Percentiles rank a stretch among this genome's conserved stretches.
Conservation (phyloP, 2,329 filamentous ascomycete genomes). For the Akanthomyces lecanii region DNA sequence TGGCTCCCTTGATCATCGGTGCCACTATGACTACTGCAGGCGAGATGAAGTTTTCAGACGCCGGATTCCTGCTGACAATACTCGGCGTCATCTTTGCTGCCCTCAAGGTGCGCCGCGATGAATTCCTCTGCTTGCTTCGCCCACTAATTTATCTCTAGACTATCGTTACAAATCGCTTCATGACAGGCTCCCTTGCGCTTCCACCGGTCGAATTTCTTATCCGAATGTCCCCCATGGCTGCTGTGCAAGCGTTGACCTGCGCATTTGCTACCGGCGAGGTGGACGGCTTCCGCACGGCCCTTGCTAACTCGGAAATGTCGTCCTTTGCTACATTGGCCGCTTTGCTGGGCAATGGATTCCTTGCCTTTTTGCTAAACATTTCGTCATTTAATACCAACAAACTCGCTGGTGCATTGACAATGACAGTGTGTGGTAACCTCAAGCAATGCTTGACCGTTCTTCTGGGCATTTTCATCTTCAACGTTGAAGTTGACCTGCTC, state of each 20-base stretch:
- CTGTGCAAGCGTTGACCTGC: slow-evolving; percentile 50
- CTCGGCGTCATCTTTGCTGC: slow-evolving; percentile 51
- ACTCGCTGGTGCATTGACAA: slow-evolving; percentile 52
- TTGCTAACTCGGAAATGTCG: slow-evolving; percentile 33
- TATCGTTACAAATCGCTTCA: slow-evolving; percentile 59
- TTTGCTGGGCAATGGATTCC: slow-evolving; percentile 47
- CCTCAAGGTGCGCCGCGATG: slow-evolving; percentile 42
- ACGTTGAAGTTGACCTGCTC: slow-evolving; percentile 44
- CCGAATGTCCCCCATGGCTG: slow-evolving; percentile 59
- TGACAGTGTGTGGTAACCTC: slow-evolving; percentile 56
- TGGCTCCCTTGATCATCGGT: slow-evolving; percentile 57
- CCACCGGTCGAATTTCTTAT: slow-evolving; percentile 58
- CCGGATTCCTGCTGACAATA: slow-evolving; percentile 52
- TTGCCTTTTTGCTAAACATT: slow-evolving; percentile 54
- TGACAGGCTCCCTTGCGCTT: slow-evolving; percentile 56
- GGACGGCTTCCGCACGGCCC: slow-evolving; percentile 34
- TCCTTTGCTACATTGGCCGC: slow-evolving; percentile 36
- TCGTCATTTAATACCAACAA: slow-evolving; percentile 57
- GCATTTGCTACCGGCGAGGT: slow-evolving; percentile 52
- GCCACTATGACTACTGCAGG: slow-evolving; percentile 57
- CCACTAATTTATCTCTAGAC: slow-evolving; percentile 36
- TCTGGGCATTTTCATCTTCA: slow-evolving; percentile 50
- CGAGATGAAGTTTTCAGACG: slow-evolving; percentile 58
- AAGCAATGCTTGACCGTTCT: slow-evolving; percentile 55
- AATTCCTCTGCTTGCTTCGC: background rate